Evolutionary conservation across 2,329 filamentous ascomycete genomes (phyloP).

Genomic region (Sarocladiaceae sp.): DNA sequence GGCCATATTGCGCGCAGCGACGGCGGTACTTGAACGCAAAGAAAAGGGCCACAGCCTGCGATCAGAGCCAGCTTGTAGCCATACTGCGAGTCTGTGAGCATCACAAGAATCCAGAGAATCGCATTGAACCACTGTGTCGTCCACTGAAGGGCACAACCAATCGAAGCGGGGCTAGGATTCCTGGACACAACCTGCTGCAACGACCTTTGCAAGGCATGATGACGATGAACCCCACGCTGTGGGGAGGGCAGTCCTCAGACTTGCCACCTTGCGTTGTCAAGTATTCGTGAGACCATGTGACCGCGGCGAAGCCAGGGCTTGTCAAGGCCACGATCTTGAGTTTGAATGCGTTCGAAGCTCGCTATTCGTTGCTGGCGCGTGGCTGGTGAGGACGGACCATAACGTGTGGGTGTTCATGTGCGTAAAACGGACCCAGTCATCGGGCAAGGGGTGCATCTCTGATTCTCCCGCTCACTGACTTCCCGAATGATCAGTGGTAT

Average conservation of each 20-base stretch:
- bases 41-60: background rate
- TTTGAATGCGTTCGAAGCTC: background rate
- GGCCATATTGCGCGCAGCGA: background rate
- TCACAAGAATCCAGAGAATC: background rate
- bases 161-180: background rate
- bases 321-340: background rate
- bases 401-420: background rate
- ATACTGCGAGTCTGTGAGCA: background rate
- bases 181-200: background rate
- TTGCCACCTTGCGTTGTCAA: background rate
- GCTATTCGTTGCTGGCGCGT: background rate
- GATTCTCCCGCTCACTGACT: background rate
- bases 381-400: background rate
- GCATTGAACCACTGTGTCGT: background rate
- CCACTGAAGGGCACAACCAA: background rate
- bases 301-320: background rate
- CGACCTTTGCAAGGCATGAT: background rate
- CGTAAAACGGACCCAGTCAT: background rate
- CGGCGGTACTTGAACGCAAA: background rate
- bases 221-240: conserved; percentile 9
- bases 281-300: background rate
- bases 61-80: background rate
- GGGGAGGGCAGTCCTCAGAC: conserved; percentile 2
- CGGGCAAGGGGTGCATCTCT: background rate
- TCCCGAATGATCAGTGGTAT: too few relatives aligned